Percentiles rank a stretch among this genome's conserved stretches.
Conservation (phyloP, 495 filamentous ascomycete genomes). For the Darksidea phi region DNA sequence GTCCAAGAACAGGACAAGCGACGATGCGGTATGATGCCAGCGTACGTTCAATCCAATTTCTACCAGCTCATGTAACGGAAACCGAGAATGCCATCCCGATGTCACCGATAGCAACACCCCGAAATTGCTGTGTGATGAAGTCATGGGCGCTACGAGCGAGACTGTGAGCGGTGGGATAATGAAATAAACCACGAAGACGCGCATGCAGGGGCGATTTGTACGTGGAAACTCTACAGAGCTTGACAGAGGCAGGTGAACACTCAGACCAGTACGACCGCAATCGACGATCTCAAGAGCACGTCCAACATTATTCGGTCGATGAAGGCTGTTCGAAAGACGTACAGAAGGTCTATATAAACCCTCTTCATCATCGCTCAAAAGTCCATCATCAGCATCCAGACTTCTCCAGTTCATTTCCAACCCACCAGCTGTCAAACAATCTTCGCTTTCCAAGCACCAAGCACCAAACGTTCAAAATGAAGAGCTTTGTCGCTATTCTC, state of each 20-base stretch:
- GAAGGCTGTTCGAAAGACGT: background rate
- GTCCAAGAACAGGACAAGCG: background rate
- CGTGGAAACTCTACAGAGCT: no score
- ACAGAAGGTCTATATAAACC: background rate
- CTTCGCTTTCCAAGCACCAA: background rate
- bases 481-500: constrained; percentile 6
- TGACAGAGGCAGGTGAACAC: background rate
- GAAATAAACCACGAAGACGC: no score
- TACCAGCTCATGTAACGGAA: background rate
- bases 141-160: no score
- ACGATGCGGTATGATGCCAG: background rate
- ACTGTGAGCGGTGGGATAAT: no score
- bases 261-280: background rate
- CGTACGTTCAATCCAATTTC: background rate
- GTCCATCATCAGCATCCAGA: constrained; percentile 1
- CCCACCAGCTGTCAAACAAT: background rate
- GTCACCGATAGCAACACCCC: background rate
- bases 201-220: no score
- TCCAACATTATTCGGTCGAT: background rate
- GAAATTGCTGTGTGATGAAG: background rate
- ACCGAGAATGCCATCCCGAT: background rate
- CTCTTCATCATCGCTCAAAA: background rate
- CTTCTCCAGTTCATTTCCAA: background rate
- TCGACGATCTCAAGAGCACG: background rate
- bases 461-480: constrained; percentile 2